These are phyloP conservation scores for Paecilomyces sp. DNA, from an alignment of 2,329 filamentous ascomycete genomes.

Conservation along the genomic window DNA sequence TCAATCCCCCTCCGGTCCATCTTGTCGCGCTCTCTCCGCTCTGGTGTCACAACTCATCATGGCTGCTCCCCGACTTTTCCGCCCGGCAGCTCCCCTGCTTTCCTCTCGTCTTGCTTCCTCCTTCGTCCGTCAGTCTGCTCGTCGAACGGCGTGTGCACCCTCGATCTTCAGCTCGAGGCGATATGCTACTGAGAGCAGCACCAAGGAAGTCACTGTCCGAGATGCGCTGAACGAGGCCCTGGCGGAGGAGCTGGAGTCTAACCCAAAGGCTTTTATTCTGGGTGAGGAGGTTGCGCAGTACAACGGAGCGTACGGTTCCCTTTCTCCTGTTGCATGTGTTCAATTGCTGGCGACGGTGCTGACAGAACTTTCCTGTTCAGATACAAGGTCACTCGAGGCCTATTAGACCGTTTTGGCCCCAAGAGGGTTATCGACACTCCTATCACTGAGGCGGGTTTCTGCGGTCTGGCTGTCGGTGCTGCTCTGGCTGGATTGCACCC, in stretches of 20 bases:
- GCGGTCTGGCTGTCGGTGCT: constrained; percentile 86
- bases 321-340: not conserved
- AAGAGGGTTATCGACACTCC: constrained; percentile 97
- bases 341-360: constrained; percentile 19
- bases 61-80: constrained; percentile 56
- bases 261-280: constrained; percentile 90
- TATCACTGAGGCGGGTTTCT: constrained; percentile 96
- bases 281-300: constrained; percentile 99
- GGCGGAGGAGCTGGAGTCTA: constrained; percentile 90
- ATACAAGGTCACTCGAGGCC: constrained; percentile 98
- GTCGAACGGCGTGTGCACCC: constrained; percentile 42
- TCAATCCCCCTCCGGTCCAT: constrained; percentile 51
- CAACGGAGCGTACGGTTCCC: constrained; percentile 71
- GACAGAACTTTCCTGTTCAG: constrained; percentile 33
- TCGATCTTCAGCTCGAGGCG: constrained; percentile 42
- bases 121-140: constrained; percentile 48
- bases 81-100: constrained; percentile 57
- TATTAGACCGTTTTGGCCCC: constrained; percentile 93
- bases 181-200: constrained; percentile 54
- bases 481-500: constrained; percentile 91
- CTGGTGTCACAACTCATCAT: constrained; percentile 42
- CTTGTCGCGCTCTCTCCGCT: constrained; percentile 48
- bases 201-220: constrained; percentile 92
- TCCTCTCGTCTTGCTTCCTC: constrained; percentile 46
- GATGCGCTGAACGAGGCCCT: constrained; percentile 97